A percentile compares a stretch with the other conserved stretches of the same genome.
These are phyloP conservation scores for Solanum infundibuliforme DNA, from an alignment of 257 asterid genomes.

Conservation along the genomic window DNA sequence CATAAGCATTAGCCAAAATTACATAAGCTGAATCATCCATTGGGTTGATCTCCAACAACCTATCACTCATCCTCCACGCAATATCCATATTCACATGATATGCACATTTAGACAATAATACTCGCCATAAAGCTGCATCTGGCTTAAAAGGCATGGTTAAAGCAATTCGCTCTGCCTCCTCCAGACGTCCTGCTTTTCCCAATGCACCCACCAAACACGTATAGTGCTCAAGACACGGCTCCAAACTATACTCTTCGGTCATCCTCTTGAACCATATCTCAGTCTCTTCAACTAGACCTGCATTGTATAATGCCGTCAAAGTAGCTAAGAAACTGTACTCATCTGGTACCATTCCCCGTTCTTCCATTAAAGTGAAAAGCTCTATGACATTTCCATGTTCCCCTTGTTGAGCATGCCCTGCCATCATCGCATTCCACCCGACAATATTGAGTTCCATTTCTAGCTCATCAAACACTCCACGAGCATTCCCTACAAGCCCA, in stretches of 20 bases:
- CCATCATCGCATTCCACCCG: slow-evolving; percentile 70
- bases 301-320: slow-evolving; percentile 46
- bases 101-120: slow-evolving; percentile 35
- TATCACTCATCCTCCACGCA: slow-evolving; percentile 49
- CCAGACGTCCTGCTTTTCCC: slow-evolving; percentile 50
- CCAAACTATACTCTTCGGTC: slow-evolving; percentile 26
- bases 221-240: slow-evolving; percentile 68
- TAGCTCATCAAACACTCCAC: slow-evolving; percentile 41
- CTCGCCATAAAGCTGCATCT: slow-evolving; percentile 79
- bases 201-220: slow-evolving; percentile 62
- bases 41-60: slow-evolving; percentile 47
- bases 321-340: slow-evolving; percentile 58
- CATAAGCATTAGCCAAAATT: slow-evolving; percentile 49
- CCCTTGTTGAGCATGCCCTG: slow-evolving; percentile 76
- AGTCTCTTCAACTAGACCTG: slow-evolving; percentile 41
- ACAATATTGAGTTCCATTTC: slow-evolving; percentile 20
- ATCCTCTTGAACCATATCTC: slow-evolving; percentile 55
- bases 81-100: slow-evolving; percentile 16
- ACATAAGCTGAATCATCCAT: slow-evolving; percentile 77
- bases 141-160: slow-evolving; percentile 57
- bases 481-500: slow-evolving; percentile 52
- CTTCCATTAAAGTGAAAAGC: slow-evolving; percentile 41
- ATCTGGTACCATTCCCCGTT: slow-evolving; percentile 38
- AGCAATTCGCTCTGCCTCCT: slow-evolving; percentile 61
- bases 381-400: slow-evolving; percentile 17